Evolutionary conservation across 2,329 filamentous ascomycete genomes (phyloP), one percentile per base, ranked within the genome.

Genomic region (Fusarium sp.): DNA sequence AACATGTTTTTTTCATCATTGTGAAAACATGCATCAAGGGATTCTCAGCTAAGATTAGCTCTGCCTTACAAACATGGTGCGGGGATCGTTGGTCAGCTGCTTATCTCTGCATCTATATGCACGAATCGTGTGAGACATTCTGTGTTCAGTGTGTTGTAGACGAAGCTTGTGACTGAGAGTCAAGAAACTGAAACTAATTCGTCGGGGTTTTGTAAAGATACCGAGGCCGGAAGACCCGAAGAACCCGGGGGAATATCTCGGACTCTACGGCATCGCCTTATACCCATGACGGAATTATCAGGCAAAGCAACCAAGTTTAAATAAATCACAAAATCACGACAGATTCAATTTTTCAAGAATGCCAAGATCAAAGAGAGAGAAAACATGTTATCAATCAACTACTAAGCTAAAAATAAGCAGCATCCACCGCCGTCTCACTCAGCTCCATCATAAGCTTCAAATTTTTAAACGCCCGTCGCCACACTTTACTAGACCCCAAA

Each of bases 41-140:
- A 42, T n/a, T 32, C 45, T 61, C 54, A 46, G 44, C 44, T 38
- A 60, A 17, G 30, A 50, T 38, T 65, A 65, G 62, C 13, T 35
- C 52, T 23, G 45, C 63, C 55, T 67, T 62, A 67, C 48, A 67
- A 67, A 55, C 20, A 38, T 44, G n/a, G 13, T 62, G 64, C n/a
- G 63, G 44, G 38, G 49, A 26, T 32, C 17, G 17, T 60, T 42
- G 38, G 41, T 65, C 68, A 70, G 67, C 65, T 69, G 67, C 49
- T 65, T 69, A 42, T 63, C 20, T 49, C 37, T 59, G 15, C 58
- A 42, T 49, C 35, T 52, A 23, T 20, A 48, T 49, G 9, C 26
- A 58, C 42, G 7, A 18, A 38, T 27, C 17, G 20, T 26, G 30
- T 37, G 17, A 27, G 37, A 35, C 30, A 37, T 23, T 46, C 37